Evolutionary conservation across 225 moss, liverwort and hornwort species (phyloP).

Genomic region (Climacium dendroides): DNA sequence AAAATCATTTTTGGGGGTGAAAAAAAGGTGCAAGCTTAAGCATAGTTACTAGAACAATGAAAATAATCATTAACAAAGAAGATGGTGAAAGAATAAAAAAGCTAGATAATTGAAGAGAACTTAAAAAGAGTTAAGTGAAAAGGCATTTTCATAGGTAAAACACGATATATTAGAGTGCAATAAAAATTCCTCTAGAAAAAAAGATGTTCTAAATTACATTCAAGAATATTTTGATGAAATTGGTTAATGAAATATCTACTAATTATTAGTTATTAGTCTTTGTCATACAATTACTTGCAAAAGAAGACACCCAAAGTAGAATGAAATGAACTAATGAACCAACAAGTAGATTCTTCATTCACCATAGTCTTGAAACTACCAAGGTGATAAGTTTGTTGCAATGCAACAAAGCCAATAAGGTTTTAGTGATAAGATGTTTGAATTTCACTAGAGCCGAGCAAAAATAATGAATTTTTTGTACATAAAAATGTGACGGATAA

Average conservation of each 20-base stretch:
- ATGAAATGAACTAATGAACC: no score
- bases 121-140: not conserved
- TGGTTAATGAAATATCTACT: no score
- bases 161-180: no score
- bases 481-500: fast-evolving
- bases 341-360: no score
- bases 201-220: not conserved
- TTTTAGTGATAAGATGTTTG: not conserved
- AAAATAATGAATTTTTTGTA: no score
- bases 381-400: not conserved
- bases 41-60: not conserved
- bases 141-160: not conserved
- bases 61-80: not conserved
- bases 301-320: not conserved
- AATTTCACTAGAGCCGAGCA: no score
- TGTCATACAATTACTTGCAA: not conserved
- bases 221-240: not conserved
- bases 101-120: not conserved
- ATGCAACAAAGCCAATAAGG: not conserved
- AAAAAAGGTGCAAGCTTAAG: not conserved
- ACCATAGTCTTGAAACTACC: not conserved
- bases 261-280: not conserved
- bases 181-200: not conserved
- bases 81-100: not conserved
- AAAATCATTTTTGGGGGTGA: not conserved